Evolutionary conservation across 73 alveolate species (phyloP), one percentile per base, ranked within the genome.

Genomic region (Blepharisma stoltei): DNA sequence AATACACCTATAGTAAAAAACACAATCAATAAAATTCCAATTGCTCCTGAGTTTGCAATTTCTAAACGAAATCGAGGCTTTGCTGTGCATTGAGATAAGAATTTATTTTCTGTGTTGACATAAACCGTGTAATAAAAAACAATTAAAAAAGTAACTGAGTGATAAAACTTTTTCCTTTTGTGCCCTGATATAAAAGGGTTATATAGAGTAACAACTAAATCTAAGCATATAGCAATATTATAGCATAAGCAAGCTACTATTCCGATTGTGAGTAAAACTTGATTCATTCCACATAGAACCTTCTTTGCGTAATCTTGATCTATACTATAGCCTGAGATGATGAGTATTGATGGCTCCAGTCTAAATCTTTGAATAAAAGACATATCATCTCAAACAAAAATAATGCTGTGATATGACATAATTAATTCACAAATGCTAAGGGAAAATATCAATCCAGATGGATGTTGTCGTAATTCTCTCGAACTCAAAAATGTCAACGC

Each of bases 241-340:
- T 52, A 52, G 23, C 66, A 52, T 52, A 52, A 14, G 23, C 66
- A 52, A 52, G 66, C 66, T 2, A 52, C 23, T 52, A 20, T 52
- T 14, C 27, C 66, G 4, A 20, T 14, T 14, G 27, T 52, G 2
- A 52, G 23, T 52, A 52, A 20, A 52, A 52, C 66, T 4, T 52
- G 66, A 52, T 52, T 52, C n/a, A 52, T 52, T 52, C 66, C 66
- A 52, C 66, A 52, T 52, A 52, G 23, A 52, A 52, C 23, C 23
- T 20, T 20, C 23, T 11, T 52, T 14, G 66, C 41, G 41, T 32
- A 32, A 3, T 32, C 41, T 32, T 32, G 0, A 4, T 52, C 27
- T 52, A 52, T 14, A 52, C 66, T 52, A 52, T 52, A 11, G 23
- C n/a, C 27, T 0, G 6, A 11, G n/a, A 52, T 14, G 23, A 52